Percentiles rank a stretch among this genome's conserved stretches.
These are phyloP conservation scores for Yamadazyma ubonensis DNA, from an alignment of 805 yeast species.

Conservation along the genomic window DNA sequence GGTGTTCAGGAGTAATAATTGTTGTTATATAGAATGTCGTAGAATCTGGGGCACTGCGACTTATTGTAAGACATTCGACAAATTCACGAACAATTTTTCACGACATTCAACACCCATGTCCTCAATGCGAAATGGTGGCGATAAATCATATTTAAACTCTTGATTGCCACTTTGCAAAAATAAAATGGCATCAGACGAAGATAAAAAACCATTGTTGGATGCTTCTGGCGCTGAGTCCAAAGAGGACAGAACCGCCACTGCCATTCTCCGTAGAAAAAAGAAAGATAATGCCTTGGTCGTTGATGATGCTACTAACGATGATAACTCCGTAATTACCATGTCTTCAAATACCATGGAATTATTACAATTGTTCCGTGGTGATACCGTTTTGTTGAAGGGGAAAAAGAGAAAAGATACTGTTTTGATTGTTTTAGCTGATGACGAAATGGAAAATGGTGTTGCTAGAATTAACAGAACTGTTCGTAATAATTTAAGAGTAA, in stretches of 20 bases:
- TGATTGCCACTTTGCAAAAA: not conserved
- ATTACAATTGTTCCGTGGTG: constrained; percentile 94
- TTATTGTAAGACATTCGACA: too few species aligned
- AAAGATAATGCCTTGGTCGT: constrained; percentile 92
- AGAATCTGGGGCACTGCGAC: constrained; percentile 1
- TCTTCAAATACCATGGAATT: constrained; percentile 93
- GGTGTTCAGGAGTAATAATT: not conserved
- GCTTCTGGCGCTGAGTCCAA: constrained; percentile 65
- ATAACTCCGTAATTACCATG: constrained; percentile 94
- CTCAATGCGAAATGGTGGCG: constrained; percentile 10
- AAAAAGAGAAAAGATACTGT: constrained; percentile 98
- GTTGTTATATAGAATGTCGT: constrained; percentile 3
- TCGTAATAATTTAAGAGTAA: constrained; percentile 89
- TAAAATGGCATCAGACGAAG: constrained; percentile 8
- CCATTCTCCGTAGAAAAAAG: constrained; percentile 95
- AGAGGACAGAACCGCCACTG: constrained; percentile 86
- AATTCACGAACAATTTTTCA: too few species aligned
- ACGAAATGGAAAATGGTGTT: constrained; percentile 93
- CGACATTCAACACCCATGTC: too few species aligned
- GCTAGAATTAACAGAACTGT: constrained; percentile 94
- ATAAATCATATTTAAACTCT: constrained; percentile 3
- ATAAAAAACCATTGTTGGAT: constrained; percentile 38
- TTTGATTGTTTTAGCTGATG: constrained; percentile 91
- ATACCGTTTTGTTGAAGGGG: constrained; percentile 95
- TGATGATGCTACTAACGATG: constrained; percentile 96